Evolutionary conservation across 495 filamentous ascomycete species (phyloP).

Genomic region (Podospora anserina): DNA sequence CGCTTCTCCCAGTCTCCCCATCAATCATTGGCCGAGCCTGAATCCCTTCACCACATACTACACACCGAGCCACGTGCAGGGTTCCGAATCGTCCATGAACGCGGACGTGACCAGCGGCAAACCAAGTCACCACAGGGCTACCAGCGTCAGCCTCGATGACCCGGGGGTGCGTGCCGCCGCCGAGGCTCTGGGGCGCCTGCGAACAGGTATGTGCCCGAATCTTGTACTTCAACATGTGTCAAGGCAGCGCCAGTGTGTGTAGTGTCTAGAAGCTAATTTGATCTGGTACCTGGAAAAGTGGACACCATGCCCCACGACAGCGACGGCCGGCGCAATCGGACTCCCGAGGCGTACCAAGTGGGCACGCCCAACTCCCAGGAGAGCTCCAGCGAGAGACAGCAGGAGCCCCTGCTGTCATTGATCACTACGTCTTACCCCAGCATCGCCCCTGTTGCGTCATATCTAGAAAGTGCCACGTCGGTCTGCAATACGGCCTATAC

Average conservation of each 20-base stretch:
- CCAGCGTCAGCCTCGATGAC: constrained; percentile 74
- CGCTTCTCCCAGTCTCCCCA: constrained; percentile 19
- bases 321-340: constrained; percentile 7
- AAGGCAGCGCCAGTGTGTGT: neutral
- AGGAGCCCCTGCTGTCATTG: constrained; percentile 75
- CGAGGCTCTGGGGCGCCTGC: constrained; percentile 79
- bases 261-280: neutral
- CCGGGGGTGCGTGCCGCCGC: constrained; percentile 76
- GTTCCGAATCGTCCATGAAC: constrained; percentile 33
- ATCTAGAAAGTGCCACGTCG: constrained; percentile 75
- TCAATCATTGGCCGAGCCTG: constrained; percentile 49
- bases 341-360: constrained; percentile 14
- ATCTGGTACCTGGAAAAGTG: constrained; percentile 1
- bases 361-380: constrained; percentile 24
- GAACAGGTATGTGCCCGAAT: constrained; percentile 60
- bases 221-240: neutral
- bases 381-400: constrained; percentile 24
- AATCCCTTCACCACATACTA: constrained; percentile 56
- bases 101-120: constrained; percentile 35
- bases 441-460: constrained; percentile 59
- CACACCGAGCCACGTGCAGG: constrained; percentile 39
- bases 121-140: constrained; percentile 39
- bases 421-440: constrained; percentile 74
- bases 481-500: constrained; percentile 79
- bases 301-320: constrained; percentile 11